Evolutionary conservation across 2,329 filamentous ascomycete species (phyloP), one percentile per base, ranked within the genome.

Genomic region (Penicillium polonicum): DNA sequence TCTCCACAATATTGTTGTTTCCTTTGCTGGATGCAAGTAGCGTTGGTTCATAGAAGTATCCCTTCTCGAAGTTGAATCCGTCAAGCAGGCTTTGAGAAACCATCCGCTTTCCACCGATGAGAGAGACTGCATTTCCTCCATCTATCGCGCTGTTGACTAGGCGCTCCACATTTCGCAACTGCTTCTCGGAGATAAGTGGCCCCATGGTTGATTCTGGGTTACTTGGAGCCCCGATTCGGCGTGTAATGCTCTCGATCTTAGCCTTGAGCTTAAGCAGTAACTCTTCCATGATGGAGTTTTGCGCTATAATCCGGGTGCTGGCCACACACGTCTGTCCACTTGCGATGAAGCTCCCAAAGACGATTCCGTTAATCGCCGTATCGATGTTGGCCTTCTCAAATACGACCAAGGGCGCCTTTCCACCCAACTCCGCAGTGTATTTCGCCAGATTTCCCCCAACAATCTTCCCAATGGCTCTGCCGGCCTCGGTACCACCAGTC

Each of bases 281-380:
- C 3, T 75, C 68, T 23, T 78, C 69, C 9, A 60, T 52, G 10
- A 83, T 76, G 4, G 67, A 73, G 19, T 74, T 72, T 45, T 84
- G 78, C 10, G 83, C 80, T 39, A 85, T 73, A 29, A 84, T 75
- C 23, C 82, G 74, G 17, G 81, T 84, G 5, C 82, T 82, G 4
- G 82, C 82, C 13, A 84, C 79, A 44, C 82, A 84, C 0, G 82
- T 84, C 65, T 84, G 82, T 0, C 82, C 82, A 56, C 79, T 82
- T 0, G 80, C 81, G 53, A 83, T 82, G 49, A 82, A 83, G 23
- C 74, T 74, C 7, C 75, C 76, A 58, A 78, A 78, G 8, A 74
- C 62, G 12, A 73, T 67, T 13, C 70, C 71, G 42, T 70, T 65
- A 1, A 74, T 65, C 1, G 71, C 65, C 17, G 61, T 56, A 6